Evolutionary conservation across 2,329 filamentous ascomycete genomes (phyloP).

Genomic region (Geosmithia putterillii): DNA sequence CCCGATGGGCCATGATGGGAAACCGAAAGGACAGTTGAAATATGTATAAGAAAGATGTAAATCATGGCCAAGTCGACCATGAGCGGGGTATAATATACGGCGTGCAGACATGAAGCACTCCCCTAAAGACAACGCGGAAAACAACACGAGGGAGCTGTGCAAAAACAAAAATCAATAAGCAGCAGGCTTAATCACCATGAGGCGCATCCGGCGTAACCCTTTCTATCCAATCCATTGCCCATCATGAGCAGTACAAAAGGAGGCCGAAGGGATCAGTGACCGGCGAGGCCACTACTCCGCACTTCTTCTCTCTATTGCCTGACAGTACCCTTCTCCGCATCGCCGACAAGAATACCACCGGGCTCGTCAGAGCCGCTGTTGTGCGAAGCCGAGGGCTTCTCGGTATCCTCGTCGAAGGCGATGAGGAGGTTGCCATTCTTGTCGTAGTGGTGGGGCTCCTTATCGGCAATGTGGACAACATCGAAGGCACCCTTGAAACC

Average conservation of each 20-base stretch:
- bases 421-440: constrained; percentile 47
- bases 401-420: constrained; percentile 21
- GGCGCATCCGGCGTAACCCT: no score
- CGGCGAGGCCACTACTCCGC: no score
- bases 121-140: background rate
- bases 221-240: background rate
- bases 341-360: background rate
- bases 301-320: background rate
- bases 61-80: background rate
- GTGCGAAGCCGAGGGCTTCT: background rate
- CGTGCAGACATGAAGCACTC: background rate
- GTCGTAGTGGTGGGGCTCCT: constrained; percentile 43
- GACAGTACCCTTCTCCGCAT: background rate
- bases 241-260: background rate
- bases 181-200: no score
- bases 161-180: background rate
- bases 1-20: no score
- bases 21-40: no score
- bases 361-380: background rate
- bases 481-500: constrained; percentile 23
- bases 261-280: no score
- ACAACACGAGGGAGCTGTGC: background rate
- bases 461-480: constrained; percentile 22
- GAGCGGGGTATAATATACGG: background rate
- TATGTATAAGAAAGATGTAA: background rate